Base-by-base conservation (phyloP, 2,329 filamentous ascomycete species). In the Aspergillus tubingensis region DNA sequence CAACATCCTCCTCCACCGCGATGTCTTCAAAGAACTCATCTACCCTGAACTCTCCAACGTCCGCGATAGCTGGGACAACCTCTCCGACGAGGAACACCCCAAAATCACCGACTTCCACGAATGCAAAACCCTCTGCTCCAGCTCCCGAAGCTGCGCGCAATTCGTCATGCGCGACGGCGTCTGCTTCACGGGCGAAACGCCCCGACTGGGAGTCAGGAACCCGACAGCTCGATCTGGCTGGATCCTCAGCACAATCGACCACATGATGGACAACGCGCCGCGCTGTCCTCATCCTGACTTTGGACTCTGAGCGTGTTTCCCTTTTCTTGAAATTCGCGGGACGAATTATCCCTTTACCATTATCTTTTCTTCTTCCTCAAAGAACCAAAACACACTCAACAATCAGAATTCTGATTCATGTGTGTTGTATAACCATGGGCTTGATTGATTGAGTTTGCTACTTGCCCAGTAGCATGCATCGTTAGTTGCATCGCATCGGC, bases 1-100 rank as follows among this genome's bases (percentile, higher is more conserved):
- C 43, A 57, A 56, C 23, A 57, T 74, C 48, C 68, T 76, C 23
- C 72, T 77, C 2, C 75, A 77, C 62, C 65, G 70, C 47, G 74
- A 77, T 53, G 62, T 76, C 59, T 77, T 77, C 68, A 72, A 70
- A 55, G 75, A 77, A 66, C 70, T 70, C 58, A 69, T 77, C 54
- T 72, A 68, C 58, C 74, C 72, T 8, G 68, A 73, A 58, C 68
- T 77, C 60, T 62, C 65, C 30, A 54, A 66, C 15, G 61, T 68
- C 13, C 70, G 72, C 48, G 62, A 67, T 39, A 65, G 66, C 56
- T 77, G 75, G 75, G 74, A 77, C 61, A 77, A 77, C 39, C 65
- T 76, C 10, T 70, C 74, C 36, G 63, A 64, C 57, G 68, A 76
- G 7, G 71, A 73, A 47, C 72, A 75, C 10, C 62, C 66, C 2